These are phyloP conservation scores for Neurospora tetrasperma DNA, from an alignment of 495 filamentous ascomycete species.

Conservation along the genomic window DNA sequence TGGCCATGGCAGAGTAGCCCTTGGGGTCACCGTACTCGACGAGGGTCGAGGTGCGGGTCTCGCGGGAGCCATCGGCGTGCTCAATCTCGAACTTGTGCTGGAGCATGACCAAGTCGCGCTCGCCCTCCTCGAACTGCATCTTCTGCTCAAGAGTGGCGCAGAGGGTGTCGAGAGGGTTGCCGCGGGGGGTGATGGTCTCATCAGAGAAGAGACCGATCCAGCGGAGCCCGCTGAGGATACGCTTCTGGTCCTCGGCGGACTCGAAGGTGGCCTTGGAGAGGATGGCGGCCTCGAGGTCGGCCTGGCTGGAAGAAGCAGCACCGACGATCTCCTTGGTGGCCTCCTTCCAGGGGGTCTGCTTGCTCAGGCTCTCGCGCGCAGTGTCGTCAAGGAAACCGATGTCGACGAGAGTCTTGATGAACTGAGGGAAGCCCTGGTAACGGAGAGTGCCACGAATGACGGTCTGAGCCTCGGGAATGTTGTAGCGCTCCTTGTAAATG, in stretches of 20 bases:
- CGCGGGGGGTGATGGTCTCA: conserved; percentile 58
- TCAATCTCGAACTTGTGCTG: conserved; percentile 91
- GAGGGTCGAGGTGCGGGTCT: conserved; percentile 72
- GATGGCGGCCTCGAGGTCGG: conserved; percentile 63
- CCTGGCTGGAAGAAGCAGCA: conserved; percentile 47
- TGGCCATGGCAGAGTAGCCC: conserved; percentile 86
- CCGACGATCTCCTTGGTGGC: conserved; percentile 65
- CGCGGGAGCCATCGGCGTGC: conserved; percentile 55
- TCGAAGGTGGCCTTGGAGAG: conserved; percentile 63
- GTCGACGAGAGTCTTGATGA: conserved; percentile 77
- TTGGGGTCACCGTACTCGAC: conserved; percentile 75
- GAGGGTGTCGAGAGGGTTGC: conserved; percentile 79
- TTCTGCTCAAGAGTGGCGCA: conserved; percentile 86
- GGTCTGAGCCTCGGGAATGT: conserved; percentile 75
- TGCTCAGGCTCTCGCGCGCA: conserved; percentile 48
- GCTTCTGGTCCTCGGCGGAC: conserved; percentile 59
- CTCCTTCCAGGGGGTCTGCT: conserved; percentile 65
- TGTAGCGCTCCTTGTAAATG: conserved; percentile 76
- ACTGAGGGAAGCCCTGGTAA: conserved; percentile 80
- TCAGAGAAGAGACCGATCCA: conserved; percentile 87
- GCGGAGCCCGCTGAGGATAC: conserved; percentile 63
- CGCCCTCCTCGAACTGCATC: conserved; percentile 76
- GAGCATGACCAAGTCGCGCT: conserved; percentile 76
- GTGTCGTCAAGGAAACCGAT: conserved; percentile 73
- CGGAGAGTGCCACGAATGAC: conserved; percentile 65